phyloP scores from a whole-genome alignment of 2,329 filamentous ascomycete genomes.

The Scopulariopsis brevicaulis region DNA sequence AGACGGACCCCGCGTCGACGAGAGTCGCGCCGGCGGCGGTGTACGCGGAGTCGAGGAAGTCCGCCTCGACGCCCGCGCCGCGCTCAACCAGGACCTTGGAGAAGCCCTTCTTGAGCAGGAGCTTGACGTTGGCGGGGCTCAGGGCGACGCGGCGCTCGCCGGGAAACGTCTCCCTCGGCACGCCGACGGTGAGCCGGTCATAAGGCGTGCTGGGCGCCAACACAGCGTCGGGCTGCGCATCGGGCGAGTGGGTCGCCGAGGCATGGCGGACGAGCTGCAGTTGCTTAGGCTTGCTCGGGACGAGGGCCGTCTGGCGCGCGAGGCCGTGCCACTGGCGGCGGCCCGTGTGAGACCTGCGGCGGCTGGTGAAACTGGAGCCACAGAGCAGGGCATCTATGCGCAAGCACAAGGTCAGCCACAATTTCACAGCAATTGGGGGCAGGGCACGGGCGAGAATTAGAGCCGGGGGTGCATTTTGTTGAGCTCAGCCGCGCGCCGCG shows the following conservation, averaged over 20 bases:
- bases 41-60: conserved; percentile 70
- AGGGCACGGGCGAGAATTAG: neutral
- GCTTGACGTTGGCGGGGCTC: conserved; percentile 70
- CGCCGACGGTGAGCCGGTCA: conserved; percentile 60
- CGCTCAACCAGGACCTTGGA: conserved; percentile 65
- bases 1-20: conserved; percentile 57
- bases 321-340: conserved; percentile 1
- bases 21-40: conserved; percentile 67
- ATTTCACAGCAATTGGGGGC: neutral
- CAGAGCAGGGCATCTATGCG: neutral
- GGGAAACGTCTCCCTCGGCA: conserved; percentile 68
- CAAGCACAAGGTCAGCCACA: neutral
- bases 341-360: conserved; percentile 2
- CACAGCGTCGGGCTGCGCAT: conserved; percentile 6
- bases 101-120: conserved; percentile 81
- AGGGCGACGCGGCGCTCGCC: conserved; percentile 76
- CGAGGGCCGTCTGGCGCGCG: neutral
- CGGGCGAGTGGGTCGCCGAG: neutral
- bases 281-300: neutral
- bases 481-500: neutral
- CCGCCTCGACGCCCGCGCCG: conserved; percentile 66
- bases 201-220: conserved; percentile 48
- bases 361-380: neutral
- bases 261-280: conserved; percentile 6
- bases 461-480: neutral